These are phyloP conservation scores for Fusarium falciforme DNA, from an alignment of 2,329 filamentous ascomycete genomes.

Conservation along the genomic window DNA sequence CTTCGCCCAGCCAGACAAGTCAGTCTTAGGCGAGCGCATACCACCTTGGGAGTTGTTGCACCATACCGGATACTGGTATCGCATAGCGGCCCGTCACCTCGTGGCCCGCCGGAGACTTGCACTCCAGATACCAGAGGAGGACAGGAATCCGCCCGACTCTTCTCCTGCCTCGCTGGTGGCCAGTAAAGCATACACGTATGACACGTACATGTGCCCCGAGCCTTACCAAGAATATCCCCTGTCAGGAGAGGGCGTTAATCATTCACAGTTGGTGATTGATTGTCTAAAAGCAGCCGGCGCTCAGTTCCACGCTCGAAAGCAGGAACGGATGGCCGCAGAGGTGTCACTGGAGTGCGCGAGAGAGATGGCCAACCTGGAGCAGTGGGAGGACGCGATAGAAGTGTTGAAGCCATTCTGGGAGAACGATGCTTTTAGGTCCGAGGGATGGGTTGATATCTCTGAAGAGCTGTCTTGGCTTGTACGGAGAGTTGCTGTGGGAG, in stretches of 20 bases:
- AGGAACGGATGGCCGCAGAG: slow-evolving; percentile 66
- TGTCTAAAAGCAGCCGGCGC: slow-evolving; percentile 61
- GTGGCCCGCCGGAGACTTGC: slow-evolving; percentile 65
- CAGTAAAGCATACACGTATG: slow-evolving; percentile 67
- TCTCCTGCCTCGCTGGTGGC: slow-evolving; percentile 59
- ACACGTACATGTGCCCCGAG: slow-evolving; percentile 74
- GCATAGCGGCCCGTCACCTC: slow-evolving; percentile 68
- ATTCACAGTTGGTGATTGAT: slow-evolving; percentile 66
- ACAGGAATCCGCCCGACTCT: slow-evolving; percentile 61
- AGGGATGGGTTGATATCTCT: slow-evolving; percentile 69
- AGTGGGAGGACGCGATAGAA: slow-evolving; percentile 66
- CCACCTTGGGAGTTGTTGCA: slow-evolving; percentile 74
- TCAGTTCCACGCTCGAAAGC: slow-evolving; percentile 66
- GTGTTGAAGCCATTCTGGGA: slow-evolving; percentile 69
- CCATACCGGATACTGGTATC: slow-evolving; percentile 76
- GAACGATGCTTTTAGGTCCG: slow-evolving; percentile 64
- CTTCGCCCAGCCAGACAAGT: slow-evolving; percentile 69
- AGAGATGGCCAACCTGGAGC: slow-evolving; percentile 62
- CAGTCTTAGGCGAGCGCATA: slow-evolving; percentile 66
- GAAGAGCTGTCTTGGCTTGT: slow-evolving; percentile 73
- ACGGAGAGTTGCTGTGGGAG: slow-evolving; percentile 65
- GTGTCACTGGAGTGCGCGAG: slow-evolving; percentile 67
- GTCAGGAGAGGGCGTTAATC: slow-evolving; percentile 62
- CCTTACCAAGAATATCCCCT: slow-evolving; percentile 70
- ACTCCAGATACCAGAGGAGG: slow-evolving; percentile 68